Conservation (phyloP, 2,329 filamentous ascomycete species). For the Penicillium sp. region DNA sequence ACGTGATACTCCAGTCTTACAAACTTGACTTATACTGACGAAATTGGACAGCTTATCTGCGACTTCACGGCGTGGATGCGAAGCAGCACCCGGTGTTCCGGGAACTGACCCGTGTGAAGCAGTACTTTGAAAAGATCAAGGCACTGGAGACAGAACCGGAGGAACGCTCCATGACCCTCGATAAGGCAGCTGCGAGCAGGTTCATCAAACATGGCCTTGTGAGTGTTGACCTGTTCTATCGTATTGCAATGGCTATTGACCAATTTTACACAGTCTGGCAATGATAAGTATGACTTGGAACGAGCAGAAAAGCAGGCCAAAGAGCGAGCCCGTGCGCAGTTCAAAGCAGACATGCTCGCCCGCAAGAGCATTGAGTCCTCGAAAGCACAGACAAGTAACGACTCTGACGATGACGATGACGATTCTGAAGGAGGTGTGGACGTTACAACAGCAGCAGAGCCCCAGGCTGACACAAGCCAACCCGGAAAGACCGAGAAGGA, state of each 20-base stretch:
- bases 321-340: conserved; percentile 49
- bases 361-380: conserved; percentile 33
- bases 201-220: conserved; percentile 81
- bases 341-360: conserved; percentile 46
- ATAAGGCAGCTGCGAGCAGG: conserved; percentile 74
- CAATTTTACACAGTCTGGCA: conserved; percentile 37
- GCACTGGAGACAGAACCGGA: conserved; percentile 62
- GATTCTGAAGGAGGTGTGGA: conserved; percentile 17
- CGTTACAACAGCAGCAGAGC: neutral
- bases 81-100: conserved; percentile 79
- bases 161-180: conserved; percentile 57
- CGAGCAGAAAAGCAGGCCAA: conserved; percentile 50
- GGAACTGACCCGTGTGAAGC: conserved; percentile 81
- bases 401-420: conserved; percentile 16
- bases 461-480: neutral
- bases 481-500: conserved; percentile 15
- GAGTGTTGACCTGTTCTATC: conserved; percentile 27
- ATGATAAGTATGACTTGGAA: conserved; percentile 52
- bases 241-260: neutral
- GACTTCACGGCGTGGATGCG: conserved; percentile 75
- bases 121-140: conserved; percentile 93
- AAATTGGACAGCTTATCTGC: conserved; percentile 61
- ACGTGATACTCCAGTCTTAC: conserved; percentile 28
- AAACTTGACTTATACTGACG: conserved; percentile 1
- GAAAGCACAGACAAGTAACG: conserved; percentile 18